These are phyloP conservation scores for Colletotrichum spinosum DNA, from an alignment of 2,329 filamentous ascomycete genomes.

Conservation along the genomic window DNA sequence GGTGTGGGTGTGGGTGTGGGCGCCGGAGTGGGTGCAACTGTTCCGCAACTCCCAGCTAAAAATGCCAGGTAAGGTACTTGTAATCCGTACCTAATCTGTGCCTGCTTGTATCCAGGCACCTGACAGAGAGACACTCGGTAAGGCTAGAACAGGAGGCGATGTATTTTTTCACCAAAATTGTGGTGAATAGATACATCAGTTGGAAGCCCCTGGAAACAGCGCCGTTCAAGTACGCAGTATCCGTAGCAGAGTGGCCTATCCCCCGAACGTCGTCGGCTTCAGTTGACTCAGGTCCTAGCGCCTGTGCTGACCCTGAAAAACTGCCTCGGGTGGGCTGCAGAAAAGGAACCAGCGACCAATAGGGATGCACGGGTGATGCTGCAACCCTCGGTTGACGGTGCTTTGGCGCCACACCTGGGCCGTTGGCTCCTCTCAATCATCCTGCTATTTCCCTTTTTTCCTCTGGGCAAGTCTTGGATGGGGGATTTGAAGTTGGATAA, in stretches of 20 bases:
- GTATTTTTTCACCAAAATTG: too few species aligned
- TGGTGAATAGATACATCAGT: too few species aligned
- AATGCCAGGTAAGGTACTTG: too few species aligned
- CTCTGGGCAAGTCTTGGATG: constrained; percentile 12
- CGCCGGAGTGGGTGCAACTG: constrained; percentile 2
- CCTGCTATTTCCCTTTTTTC: constrained; percentile 30
- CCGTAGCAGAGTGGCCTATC: constrained; percentile 3
- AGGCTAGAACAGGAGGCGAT: too few species aligned
- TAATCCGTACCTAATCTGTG: too few species aligned
- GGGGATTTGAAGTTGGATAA: not conserved
- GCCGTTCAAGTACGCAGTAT: not conserved
- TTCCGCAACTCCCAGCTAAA: not conserved
- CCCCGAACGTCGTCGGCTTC: constrained; percentile 13
- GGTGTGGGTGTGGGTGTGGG: not conserved
- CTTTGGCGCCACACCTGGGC: constrained; percentile 23
- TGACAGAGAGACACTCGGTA: too few species aligned
- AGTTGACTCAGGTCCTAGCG: constrained; percentile 7
- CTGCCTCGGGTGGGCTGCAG: constrained; percentile 13
- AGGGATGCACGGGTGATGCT: constrained; percentile 25
- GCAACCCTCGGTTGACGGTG: constrained; percentile 19
- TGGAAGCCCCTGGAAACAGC: constrained; percentile 8
- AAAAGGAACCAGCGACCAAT: constrained; percentile 17
- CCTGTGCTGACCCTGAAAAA: constrained; percentile 24
- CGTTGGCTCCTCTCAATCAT: constrained; percentile 18
- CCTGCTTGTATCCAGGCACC: too few species aligned